phyloP scores from a whole-genome alignment of 2,329 filamentous ascomycete species.

The Shiraia sp. region DNA sequence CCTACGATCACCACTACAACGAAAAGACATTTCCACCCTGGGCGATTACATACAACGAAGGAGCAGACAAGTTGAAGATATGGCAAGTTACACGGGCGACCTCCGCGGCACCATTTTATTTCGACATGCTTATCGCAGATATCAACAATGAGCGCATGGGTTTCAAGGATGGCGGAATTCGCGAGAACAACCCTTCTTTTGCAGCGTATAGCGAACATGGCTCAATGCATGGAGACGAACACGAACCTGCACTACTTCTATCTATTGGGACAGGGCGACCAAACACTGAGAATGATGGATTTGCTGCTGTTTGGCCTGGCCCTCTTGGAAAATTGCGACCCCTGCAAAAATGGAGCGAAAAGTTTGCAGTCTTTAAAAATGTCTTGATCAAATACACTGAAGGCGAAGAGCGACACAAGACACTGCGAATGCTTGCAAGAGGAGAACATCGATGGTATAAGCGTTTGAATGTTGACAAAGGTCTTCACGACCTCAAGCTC shows the following conservation, averaged over 20 bases:
- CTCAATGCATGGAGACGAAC: constrained; percentile 49
- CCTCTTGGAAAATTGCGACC: constrained; percentile 48
- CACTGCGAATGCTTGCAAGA: constrained; percentile 51
- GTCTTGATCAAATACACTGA: constrained; percentile 58
- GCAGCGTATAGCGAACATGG: constrained; percentile 54
- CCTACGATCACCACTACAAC: constrained; percentile 53
- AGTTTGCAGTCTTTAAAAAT: constrained; percentile 55
- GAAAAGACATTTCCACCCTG: constrained; percentile 47
- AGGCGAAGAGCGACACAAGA: constrained; percentile 53
- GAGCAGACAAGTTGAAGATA: constrained; percentile 51
- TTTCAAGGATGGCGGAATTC: constrained; percentile 57
- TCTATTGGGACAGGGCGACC: constrained; percentile 53
- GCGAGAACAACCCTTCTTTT: constrained; percentile 55
- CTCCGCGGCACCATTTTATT: constrained; percentile 58
- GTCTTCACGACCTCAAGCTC: constrained; percentile 51
- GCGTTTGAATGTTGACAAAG: constrained; percentile 52
- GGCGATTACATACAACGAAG: constrained; percentile 54
- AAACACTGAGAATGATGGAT: constrained; percentile 51
- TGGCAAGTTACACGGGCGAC: constrained; percentile 59
- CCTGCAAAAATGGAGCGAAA: constrained; percentile 52
- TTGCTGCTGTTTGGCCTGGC: constrained; percentile 51
- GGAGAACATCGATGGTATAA: constrained; percentile 58
- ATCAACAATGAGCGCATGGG: constrained; percentile 40
- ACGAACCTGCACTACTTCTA: constrained; percentile 50
- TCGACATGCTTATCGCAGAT: constrained; percentile 53